Evolutionary conservation across 257 asterid species (phyloP), one percentile per base, ranked within the genome.

Genomic region (Avicennia marina): DNA sequence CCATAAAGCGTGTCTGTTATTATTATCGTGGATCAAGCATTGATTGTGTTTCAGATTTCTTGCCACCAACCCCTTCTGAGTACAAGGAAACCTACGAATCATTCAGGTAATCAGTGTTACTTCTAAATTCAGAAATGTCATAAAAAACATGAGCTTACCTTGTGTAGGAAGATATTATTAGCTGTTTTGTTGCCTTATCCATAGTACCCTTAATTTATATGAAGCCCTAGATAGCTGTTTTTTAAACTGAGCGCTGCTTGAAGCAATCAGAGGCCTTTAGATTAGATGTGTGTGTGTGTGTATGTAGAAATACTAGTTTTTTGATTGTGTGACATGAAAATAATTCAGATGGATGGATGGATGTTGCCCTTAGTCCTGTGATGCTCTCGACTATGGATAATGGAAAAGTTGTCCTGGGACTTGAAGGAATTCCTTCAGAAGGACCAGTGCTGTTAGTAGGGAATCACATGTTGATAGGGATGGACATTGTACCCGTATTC

Each of bases 1-100:
- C 72, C 52, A 61, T 79, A 45, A 78, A 67, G 62, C 61, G 72
- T 26, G 66, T 74, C 38, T n/a, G 72, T 56, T 75, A 64, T 66
- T 81, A 81, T 51, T 80, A 76, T 36, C 81, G 82, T 33, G 75
- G 80, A 67, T 58, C 41, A 58, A 44, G 41, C 44, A 43, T 53
- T 17, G 88, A 79, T 39, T 72, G 70, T 19, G 66, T 74, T 49
- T 58, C 67, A 4, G 84, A 81, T 69, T 79, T 71, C 75, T 42
- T 82, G 67, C 82, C 75, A 26, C 84, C 84, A 34, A 74, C 31
- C 25, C 69, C 76, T 58, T 66, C 70, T 48, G 78, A 82, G 18
- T 61, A 76, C 17, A 32, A 71, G 48, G 60, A 43, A 26, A 46
- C 40, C 11, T 70, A 62, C 49, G 76, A 76, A 57, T 72, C 78